These are phyloP conservation scores for Dendrocalamus latiflorus DNA, from an alignment of 202 grass and related monocot species.

Conservation along the genomic window DNA sequence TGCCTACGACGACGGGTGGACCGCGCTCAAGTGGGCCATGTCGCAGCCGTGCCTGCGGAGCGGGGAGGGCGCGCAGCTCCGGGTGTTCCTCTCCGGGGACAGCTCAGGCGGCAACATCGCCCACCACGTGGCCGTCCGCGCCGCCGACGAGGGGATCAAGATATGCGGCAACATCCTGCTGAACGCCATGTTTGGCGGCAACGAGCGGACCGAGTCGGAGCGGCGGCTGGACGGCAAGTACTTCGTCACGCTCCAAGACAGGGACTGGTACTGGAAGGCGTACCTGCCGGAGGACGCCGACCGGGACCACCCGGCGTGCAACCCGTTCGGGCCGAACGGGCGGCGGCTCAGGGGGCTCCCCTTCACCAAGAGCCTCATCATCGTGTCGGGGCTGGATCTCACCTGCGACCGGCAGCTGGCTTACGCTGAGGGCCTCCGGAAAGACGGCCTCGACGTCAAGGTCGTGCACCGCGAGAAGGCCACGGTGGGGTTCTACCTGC, in stretches of 20 bases:
- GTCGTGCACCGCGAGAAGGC: constrained; percentile 81
- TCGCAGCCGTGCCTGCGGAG: constrained; percentile 76
- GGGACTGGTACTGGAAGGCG: constrained; percentile 99
- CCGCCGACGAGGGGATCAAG: constrained; percentile 57
- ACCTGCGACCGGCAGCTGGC: constrained; percentile 83
- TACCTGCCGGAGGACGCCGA: constrained; percentile 85
- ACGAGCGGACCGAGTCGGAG: constrained; percentile 71
- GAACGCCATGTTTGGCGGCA: constrained; percentile 96
- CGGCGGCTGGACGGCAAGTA: constrained; percentile 82
- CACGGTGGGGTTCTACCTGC: constrained; percentile 84
- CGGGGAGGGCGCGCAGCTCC: constrained; percentile 30
- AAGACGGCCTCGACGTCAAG: constrained; percentile 69
- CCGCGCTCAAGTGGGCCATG: constrained; percentile 75
- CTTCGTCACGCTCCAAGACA: constrained; percentile 93
- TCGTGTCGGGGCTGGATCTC: constrained; percentile 85
- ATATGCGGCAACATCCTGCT: constrained; percentile 84
- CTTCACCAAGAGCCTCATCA: constrained; percentile 95
- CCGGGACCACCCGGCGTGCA: constrained; percentile 87
- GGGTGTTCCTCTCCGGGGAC: constrained; percentile 88
- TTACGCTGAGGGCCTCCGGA: constrained; percentile 65
- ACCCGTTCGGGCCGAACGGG: constrained; percentile 84
- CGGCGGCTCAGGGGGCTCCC: constrained; percentile 40
- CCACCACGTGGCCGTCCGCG: constrained; percentile 78
- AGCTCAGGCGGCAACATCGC: constrained; percentile 97
- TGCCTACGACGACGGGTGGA: constrained; percentile 94